These are phyloP conservation scores for Lachnellula cervina DNA, from an alignment of 2,329 filamentous ascomycete genomes.

Conservation along the genomic window DNA sequence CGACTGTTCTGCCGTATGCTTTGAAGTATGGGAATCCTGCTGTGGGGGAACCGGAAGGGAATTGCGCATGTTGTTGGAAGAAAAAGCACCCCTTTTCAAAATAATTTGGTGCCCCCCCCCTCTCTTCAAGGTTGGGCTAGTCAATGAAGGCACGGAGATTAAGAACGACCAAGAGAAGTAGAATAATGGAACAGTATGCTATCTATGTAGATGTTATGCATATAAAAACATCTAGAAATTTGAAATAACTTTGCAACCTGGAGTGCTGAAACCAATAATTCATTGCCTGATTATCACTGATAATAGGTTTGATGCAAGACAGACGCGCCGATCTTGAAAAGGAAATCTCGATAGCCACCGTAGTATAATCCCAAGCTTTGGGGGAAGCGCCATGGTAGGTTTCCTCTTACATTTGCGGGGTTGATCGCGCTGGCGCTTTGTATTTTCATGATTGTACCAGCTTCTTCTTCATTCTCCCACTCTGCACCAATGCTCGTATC, in stretches of 20 bases:
- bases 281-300: too few relatives aligned
- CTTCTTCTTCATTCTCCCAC: slow-evolving; percentile 22
- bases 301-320: too few relatives aligned
- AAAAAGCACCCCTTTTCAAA: background rate
- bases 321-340: too few relatives aligned
- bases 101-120: background rate
- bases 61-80: background rate
- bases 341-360: too few relatives aligned
- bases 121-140: background rate
- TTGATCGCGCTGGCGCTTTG: background rate
- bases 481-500: slow-evolving; percentile 52
- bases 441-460: background rate
- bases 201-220: too few relatives aligned
- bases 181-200: too few relatives aligned
- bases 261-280: too few relatives aligned
- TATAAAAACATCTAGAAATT: too few relatives aligned
- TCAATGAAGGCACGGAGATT: background rate
- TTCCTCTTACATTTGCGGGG: background rate
- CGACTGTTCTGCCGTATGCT: background rate
- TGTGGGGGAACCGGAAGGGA: background rate
- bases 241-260: too few relatives aligned
- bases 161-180: too few relatives aligned
- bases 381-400: too few relatives aligned
- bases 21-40: background rate
- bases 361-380: too few relatives aligned